Evolutionary conservation across 1,139 yeast species (phyloP).

Genomic region (Candida sanyaensis): DNA sequence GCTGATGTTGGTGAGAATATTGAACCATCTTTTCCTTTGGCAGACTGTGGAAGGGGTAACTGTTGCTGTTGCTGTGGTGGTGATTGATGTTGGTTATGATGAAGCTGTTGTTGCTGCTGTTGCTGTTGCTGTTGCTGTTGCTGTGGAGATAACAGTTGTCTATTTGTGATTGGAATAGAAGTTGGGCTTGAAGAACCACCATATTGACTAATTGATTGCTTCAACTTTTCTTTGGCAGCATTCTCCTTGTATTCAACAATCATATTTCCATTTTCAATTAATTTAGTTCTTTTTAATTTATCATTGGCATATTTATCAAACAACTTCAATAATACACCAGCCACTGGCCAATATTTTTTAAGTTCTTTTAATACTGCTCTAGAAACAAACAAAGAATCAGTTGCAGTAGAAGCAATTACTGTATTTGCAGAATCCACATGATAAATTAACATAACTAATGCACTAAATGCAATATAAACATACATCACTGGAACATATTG

Average conservation of each 20-base stretch:
- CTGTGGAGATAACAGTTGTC: conserved; percentile 6
- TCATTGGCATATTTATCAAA: conserved; percentile 51
- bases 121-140: conserved; percentile 11
- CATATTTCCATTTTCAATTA: conserved; percentile 42
- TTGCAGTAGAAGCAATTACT: conserved; percentile 61
- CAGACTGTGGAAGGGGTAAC: conserved; percentile 6
- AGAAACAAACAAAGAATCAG: conserved; percentile 55
- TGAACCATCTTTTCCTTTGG: conserved; percentile 2
- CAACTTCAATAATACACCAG: conserved; percentile 40
- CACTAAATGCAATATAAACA: conserved; percentile 63
- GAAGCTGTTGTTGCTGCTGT: conserved; percentile 7
- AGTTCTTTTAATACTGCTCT: conserved; percentile 54
- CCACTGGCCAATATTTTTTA: conserved; percentile 48
- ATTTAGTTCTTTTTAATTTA: conserved; percentile 43
- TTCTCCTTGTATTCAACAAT: conserved; percentile 43
- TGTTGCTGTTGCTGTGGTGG: conserved; percentile 10
- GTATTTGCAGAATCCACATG: conserved; percentile 66
- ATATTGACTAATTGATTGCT: background rate
- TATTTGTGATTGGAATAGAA: background rate
- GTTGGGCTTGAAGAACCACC: background rate
- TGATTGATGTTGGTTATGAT: conserved; percentile 5
- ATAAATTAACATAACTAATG: conserved; percentile 71
- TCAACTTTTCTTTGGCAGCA: conserved; percentile 7
- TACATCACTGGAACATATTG: conserved; percentile 57
- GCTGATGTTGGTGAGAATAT: conserved; percentile 12